Conservation (phyloP, 192 early-diverging fungal species). For the Haplosporangium gracile region DNA sequence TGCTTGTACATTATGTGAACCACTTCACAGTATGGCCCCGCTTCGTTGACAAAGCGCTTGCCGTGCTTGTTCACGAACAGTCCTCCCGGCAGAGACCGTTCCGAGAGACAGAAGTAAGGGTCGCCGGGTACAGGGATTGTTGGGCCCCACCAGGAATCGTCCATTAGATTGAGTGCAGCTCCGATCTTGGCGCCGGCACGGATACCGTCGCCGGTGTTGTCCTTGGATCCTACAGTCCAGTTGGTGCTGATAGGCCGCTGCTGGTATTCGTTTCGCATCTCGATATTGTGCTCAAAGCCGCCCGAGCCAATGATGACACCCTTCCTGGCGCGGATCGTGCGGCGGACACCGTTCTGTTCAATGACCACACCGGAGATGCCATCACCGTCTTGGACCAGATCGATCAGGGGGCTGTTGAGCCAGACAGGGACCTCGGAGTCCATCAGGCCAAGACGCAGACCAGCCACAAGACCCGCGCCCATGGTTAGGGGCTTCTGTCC, state of each 20-base stretch:
- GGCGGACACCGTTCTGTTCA: slow-evolving; percentile 12
- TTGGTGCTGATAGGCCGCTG: slow-evolving; percentile 18
- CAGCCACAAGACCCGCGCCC: slow-evolving; percentile 13
- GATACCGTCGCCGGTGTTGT: slow-evolving; percentile 30
- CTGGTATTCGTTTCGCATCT: slow-evolving; percentile 20
- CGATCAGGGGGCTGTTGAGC: slow-evolving; percentile 18
- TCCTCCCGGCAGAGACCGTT: slow-evolving; percentile 17
- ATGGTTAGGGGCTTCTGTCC: slow-evolving; percentile 14
- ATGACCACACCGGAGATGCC: slow-evolving; percentile 8
- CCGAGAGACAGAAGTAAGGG: slow-evolving; percentile 26
- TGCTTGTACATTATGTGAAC: slow-evolving; percentile 23
- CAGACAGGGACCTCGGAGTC: slow-evolving; percentile 14
- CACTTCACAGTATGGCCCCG: slow-evolving; percentile 11
- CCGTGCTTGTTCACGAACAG: slow-evolving; percentile 19
- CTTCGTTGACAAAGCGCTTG: slow-evolving; percentile 27
- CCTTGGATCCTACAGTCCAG: slow-evolving; percentile 16
- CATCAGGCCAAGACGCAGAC: slow-evolving; percentile 16
- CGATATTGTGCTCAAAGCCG: slow-evolving; percentile 22
- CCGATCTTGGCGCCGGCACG: slow-evolving; percentile 13
- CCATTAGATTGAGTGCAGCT: slow-evolving; percentile 14
- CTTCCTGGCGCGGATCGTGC: background rate
- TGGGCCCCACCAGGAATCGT: slow-evolving; percentile 25
- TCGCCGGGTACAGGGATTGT: slow-evolving; percentile 19
- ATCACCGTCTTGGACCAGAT: slow-evolving; percentile 16
- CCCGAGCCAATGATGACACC: slow-evolving; percentile 19